A percentile compares a stretch with the other conserved stretches of the same genome.
Conservation (phyloP, 352 stramenopile species). For the Thalassiosira oceanica region DNA sequence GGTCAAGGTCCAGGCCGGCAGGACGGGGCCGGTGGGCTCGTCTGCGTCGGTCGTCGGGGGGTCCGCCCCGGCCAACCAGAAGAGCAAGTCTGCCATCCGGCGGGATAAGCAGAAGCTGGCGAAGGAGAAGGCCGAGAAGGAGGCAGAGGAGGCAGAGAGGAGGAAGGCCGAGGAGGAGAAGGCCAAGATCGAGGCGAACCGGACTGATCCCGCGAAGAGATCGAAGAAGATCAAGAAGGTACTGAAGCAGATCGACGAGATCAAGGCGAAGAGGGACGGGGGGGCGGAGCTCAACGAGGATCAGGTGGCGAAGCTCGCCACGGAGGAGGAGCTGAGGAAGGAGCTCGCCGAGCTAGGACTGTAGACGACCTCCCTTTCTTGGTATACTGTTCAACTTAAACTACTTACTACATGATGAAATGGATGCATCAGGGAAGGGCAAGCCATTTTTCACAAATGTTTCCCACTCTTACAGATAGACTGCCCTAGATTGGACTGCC, state of each 20-base stretch:
- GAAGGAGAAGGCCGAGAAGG: constrained; percentile 62
- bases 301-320: constrained; percentile 71
- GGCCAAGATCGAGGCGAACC: constrained; percentile 22
- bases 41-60: constrained; percentile 34
- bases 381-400: no score
- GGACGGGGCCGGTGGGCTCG: constrained; percentile 44
- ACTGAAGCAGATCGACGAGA: constrained; percentile 83
- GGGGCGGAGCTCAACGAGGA: constrained; percentile 74
- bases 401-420: no score
- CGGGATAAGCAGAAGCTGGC: constrained; percentile 66
- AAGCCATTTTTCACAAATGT: no score
- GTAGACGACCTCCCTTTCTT: no score
- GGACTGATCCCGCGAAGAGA: constrained; percentile 72
- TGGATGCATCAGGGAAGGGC: no score
- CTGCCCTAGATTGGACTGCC: no score
- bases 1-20: constrained; percentile 29
- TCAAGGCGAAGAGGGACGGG: constrained; percentile 76
- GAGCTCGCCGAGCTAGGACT: constrained; percentile 58
- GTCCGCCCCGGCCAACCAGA: constrained; percentile 52
- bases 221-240: constrained; percentile 82
- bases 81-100: constrained; percentile 77
- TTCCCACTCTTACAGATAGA: no score
- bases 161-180: constrained; percentile 53
- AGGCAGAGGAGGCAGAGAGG: constrained; percentile 48
- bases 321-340: constrained; percentile 56